phyloP scores from a whole-genome alignment of 768 basidiomycete species.

The Kwoniella newhampshirensis region DNA sequence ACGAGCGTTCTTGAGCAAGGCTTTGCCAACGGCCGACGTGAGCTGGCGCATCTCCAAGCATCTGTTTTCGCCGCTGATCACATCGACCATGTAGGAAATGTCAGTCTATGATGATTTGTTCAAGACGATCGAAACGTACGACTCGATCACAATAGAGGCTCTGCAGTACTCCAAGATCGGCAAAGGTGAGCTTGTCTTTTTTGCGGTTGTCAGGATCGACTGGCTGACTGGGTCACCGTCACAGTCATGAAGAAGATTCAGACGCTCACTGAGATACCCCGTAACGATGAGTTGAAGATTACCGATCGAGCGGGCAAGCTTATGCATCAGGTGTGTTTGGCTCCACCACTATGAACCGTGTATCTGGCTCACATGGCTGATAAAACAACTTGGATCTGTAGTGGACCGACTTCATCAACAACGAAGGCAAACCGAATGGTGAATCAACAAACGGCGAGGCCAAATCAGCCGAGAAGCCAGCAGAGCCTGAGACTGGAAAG shows the following conservation, averaged over 20 bases:
- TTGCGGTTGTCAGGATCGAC: neutral
- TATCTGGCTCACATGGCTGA: neutral
- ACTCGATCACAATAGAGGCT: conserved; percentile 74
- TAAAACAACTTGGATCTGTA: neutral
- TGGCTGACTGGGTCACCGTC: conserved; percentile 33
- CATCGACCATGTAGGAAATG: conserved; percentile 65
- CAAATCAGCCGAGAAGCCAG: conserved; percentile 64
- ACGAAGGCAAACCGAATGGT: conserved; percentile 29
- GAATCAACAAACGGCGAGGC: conserved; percentile 56
- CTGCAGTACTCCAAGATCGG: conserved; percentile 67
- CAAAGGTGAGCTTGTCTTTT: conserved; percentile 40
- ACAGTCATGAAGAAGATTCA: conserved; percentile 88
- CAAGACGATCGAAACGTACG: conserved; percentile 71
- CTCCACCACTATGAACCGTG: neutral
- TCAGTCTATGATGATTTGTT: conserved; percentile 69
- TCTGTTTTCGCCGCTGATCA: neutral
- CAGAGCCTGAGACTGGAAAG: neutral
- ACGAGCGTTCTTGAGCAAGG: conserved; percentile 71
- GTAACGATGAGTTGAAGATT: conserved; percentile 69
- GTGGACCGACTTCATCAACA: conserved; percentile 40
- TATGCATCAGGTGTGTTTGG: conserved; percentile 59
- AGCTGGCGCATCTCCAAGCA: too few species aligned
- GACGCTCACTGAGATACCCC: conserved; percentile 62
- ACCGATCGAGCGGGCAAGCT: conserved; percentile 67
- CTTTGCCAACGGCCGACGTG: conserved; percentile 66